Evolutionary conservation across 2,329 filamentous ascomycete genomes (phyloP).

Genomic region (Pyricularia grisea): DNA sequence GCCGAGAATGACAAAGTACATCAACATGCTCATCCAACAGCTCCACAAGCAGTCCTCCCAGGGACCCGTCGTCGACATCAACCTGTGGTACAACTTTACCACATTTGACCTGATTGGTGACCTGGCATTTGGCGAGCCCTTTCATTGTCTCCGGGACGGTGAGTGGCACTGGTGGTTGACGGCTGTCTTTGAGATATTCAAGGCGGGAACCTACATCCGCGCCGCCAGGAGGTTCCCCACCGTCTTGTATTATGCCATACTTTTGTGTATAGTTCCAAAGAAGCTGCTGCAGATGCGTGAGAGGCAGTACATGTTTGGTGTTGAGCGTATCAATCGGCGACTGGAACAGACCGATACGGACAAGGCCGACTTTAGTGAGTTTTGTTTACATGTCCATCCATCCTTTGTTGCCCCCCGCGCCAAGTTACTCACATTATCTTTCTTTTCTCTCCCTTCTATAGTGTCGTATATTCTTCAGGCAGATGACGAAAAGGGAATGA

Average conservation of each 20-base stretch:
- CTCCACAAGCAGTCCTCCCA: slow-evolving; percentile 18
- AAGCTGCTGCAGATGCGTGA: not conserved
- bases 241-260: not conserved
- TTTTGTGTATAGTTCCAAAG: not conserved
- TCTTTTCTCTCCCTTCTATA: not conserved
- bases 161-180: slow-evolving; percentile 18
- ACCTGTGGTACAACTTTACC: slow-evolving; percentile 20
- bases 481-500: not conserved
- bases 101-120: slow-evolving; percentile 35
- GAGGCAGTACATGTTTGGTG: not conserved
- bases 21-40: slow-evolving; percentile 6
- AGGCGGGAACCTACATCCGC: slow-evolving; percentile 18
- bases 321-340: slow-evolving; percentile 3
- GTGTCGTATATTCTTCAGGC: slow-evolving; percentile 7
- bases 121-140: slow-evolving; percentile 35
- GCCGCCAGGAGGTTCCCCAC: not conserved
- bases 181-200: slow-evolving; percentile 16
- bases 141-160: slow-evolving; percentile 25
- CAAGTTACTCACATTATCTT: too few species aligned
- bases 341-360: slow-evolving; percentile 2
- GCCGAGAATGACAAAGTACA: slow-evolving; percentile 6
- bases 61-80: slow-evolving; percentile 12
- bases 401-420: too few species aligned
- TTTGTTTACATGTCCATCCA: not conserved
- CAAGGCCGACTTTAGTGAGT: slow-evolving; percentile 8